A percentile compares a stretch with the other conserved stretches of the same genome.
phyloP scores from a whole-genome alignment of 495 filamentous ascomycete genomes.

The Podospora australis region DNA sequence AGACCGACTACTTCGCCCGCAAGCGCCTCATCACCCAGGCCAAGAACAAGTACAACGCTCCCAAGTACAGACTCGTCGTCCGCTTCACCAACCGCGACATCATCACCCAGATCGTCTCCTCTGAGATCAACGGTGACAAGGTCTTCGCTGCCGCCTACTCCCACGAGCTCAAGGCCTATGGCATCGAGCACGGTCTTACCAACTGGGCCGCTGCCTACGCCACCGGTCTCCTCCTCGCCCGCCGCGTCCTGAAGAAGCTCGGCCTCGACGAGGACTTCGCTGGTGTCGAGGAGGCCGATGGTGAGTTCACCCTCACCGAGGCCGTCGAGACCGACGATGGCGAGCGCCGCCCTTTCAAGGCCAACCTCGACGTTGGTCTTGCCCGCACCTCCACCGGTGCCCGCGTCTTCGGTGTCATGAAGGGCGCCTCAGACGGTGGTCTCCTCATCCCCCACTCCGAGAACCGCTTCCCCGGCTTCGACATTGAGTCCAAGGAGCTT shows the following conservation, averaged over 20 bases:
- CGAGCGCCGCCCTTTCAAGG: conserved; percentile 97
- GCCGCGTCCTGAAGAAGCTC: conserved; percentile 94
- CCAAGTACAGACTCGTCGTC: conserved; percentile 99
- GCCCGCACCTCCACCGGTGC: conserved; percentile 94
- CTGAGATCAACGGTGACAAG: conserved; percentile 97
- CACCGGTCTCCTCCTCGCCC: conserved; percentile 92
- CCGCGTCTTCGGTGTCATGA: conserved; percentile 98
- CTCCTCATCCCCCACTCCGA: conserved; percentile 96
- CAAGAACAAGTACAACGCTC: conserved; percentile 99
- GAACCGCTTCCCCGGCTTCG: conserved; percentile 98
- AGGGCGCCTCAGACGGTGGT: conserved; percentile 97
- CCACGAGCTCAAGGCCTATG: conserved; percentile 96
- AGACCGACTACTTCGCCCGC: conserved; percentile 99
- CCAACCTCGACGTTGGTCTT: conserved; percentile 95
- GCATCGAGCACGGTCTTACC: conserved; percentile 95
- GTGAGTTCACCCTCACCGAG: conserved; percentile 91
- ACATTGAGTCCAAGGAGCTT: conserved; percentile 93
- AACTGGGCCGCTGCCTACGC: conserved; percentile 99
- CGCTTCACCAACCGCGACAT: conserved; percentile 99
- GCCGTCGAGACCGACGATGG: conserved; percentile 75
- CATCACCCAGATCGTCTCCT: conserved; percentile 93
- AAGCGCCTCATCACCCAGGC: conserved; percentile 99
- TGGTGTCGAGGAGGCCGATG: conserved; percentile 90
- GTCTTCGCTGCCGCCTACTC: conserved; percentile 87
- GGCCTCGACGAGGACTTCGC: conserved; percentile 82